A percentile compares a stretch with the other conserved stretches of the same genome.
Evolutionary conservation across 169 alveolate species (phyloP).

Genomic region (Cystoisospora suis): DNA sequence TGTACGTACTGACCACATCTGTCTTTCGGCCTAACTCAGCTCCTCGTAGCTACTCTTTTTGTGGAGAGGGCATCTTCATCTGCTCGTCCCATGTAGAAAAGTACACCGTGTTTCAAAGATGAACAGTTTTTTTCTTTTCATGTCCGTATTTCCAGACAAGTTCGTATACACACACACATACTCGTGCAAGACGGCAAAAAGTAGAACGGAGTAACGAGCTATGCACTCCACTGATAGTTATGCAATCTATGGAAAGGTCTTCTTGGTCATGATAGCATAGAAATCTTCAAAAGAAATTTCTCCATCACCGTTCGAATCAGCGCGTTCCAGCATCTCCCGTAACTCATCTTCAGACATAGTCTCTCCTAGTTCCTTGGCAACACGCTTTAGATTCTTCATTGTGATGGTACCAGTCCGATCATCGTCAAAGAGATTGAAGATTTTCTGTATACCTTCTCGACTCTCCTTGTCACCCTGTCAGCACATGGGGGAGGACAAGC

Average conservation of each 20-base stretch:
- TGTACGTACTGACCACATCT: no score
- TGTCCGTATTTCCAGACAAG: no score
- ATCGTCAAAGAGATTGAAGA: conserved; percentile 96
- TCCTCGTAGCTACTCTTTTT: no score
- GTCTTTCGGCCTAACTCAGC: no score
- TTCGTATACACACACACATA: no score
- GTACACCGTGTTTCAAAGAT: no score
- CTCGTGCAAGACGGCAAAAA: no score
- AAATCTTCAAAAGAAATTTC: conserved; percentile 97
- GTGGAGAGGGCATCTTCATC: no score
- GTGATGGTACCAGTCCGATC: conserved; percentile 94
- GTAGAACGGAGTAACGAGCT: no score
- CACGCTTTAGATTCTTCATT: conserved; percentile 94
- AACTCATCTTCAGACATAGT: conserved; percentile 96
- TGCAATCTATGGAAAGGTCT: conserved; percentile 88
- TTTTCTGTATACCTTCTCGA: conserved; percentile 96
- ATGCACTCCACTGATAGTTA: not conserved
- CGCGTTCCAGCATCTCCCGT: conserved; percentile 98
- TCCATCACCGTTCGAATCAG: conserved; percentile 98
- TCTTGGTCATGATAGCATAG: conserved; percentile 98
- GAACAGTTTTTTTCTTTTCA: no score
- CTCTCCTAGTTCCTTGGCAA: conserved; percentile 98
- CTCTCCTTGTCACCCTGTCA: conserved; percentile 94
- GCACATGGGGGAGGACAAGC: not conserved
- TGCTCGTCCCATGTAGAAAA: no score